Base-by-base conservation (phyloP, 371 early-diverging fungal genomes). In the Apophysomyces ossiformis region DNA sequence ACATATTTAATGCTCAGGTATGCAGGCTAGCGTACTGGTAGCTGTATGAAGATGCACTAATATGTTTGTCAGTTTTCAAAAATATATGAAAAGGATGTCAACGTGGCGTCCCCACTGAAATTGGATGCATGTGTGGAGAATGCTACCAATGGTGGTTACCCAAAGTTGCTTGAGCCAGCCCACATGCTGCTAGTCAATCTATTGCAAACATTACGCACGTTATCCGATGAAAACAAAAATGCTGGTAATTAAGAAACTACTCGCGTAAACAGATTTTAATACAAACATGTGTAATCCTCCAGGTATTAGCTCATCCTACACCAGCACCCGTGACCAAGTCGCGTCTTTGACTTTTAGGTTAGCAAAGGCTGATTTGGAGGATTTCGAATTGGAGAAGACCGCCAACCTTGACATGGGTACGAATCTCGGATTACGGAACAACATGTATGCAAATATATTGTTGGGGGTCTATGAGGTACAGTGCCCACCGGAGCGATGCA, bases 341-440 rank as follows among this genome's bases (percentile, higher is more conserved):
- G 41, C 45, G 5, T 78, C 77, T 1, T 62, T 83, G 35, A 60
- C 75, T 0, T 59, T 66, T 39, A 72, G 78, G 5, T 63, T 82
- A 8, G 47, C 67, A 13, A 76, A 74, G 36, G 65, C 73, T 4
- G 82, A 79, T 26, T 64, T 86, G 39, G 85, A 85, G 39, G 88
- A 89, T 39, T 87, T 80, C 66, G 83, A 77, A 32, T 68, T 89
- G 4, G 85, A 87, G 54, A 84, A 84, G 44, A 70, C 84, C 2
- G 74, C 86, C 5, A 86, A 75, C 12, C 85, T 83, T 57, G 85
- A 84, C 67, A 77, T 80, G 75, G 73, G 67, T 0, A 81, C 82
- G 21, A 73, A 76, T 56, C 65, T 74, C 8, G 89, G 89, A 1
- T 65, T 76, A 38, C 76, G 82, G 2, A 87, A 87, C 58, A 79